A percentile compares a stretch with the other conserved stretches of the same genome.
Evolutionary conservation across 768 basidiomycete species (phyloP).

Genomic region (Cytidiella melzeri): DNA sequence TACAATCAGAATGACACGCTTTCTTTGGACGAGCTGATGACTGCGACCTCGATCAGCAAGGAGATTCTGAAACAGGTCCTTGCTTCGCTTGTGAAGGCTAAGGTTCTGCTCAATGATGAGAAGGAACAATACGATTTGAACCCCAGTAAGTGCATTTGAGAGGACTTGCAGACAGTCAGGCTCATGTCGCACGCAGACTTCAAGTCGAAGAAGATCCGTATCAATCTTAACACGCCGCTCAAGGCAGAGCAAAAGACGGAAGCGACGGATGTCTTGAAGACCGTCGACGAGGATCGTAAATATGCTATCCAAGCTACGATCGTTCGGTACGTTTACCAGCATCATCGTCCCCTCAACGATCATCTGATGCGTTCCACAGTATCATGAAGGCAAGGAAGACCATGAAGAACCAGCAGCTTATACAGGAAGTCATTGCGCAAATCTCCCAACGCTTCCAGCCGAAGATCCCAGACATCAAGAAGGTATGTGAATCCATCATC

Average conservation of each 20-base stretch:
- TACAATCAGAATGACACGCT: constrained; percentile 91
- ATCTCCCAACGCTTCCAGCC: constrained; percentile 86
- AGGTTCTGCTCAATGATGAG: constrained; percentile 85
- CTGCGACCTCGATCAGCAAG: constrained; percentile 76
- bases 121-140: constrained; percentile 89
- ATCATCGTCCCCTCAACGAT: not conserved
- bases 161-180: not conserved
- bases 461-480: constrained; percentile 95
- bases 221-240: constrained; percentile 87
- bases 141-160: constrained; percentile 54
- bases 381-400: constrained; percentile 96
- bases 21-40: constrained; percentile 69
- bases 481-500: constrained; percentile 41
- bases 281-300: constrained; percentile 95
- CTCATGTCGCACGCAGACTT: constrained; percentile 46
- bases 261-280: constrained; percentile 82
- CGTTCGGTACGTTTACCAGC: constrained; percentile 47
- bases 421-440: constrained; percentile 87
- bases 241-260: constrained; percentile 94
- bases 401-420: constrained; percentile 88
- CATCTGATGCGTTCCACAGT: constrained; percentile 32
- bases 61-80: constrained; percentile 71
- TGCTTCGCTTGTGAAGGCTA: constrained; percentile 65
- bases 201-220: constrained; percentile 91
- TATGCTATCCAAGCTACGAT: constrained; percentile 94